Base-by-base conservation (phyloP, 2,329 filamentous ascomycete genomes). In the Graphilbum fragrans region DNA sequence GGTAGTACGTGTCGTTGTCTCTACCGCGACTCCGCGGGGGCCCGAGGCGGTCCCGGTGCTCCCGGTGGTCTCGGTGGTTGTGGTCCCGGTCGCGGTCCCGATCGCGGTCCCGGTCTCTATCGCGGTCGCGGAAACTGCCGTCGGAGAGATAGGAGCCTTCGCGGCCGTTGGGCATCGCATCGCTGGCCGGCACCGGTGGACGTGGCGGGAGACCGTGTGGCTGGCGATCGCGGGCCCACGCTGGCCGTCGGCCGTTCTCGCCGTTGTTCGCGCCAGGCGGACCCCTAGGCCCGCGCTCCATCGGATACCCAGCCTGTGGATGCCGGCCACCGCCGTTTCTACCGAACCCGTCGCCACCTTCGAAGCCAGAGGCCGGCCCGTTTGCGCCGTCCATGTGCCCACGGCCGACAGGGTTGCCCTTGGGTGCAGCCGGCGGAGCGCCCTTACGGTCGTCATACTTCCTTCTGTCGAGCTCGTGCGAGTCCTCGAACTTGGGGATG, bases 381-480 rank as follows among this genome's bases (percentile, higher is more conserved):
- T 52, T 51, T 5, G 50, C 54, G 22, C 69, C 67, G 2, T 64
- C 63, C 35, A 61, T 58, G 2, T 69, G 67, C n/a, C 77, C 77
- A 53, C 86, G 77, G 14, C 90, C 90, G 3, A 94, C 87, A 1
- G 86, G 87, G 4, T 86, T 90, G 12, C 88, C 90, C 51, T 90
- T 87, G 0, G 92, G 92, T 1, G 90, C 92, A 12, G 92, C 90
- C 4, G 90, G 90, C 11, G 90, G 71, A 19, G 80, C 82, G 19
- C 82, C 82, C 55, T 86, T 86, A 53, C 92, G 82, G 44, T 87
- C 83, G 50, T 93, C 82, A 52, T 87, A 90, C 61, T 90, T 93
- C 57, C 87, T 78, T 39, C 90, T 77, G 57, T 98, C 92, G n/a
- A 96, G 69, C 60, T 98, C 92, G 60, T 98, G 92, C 35, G 87